These are phyloP conservation scores for Allium fistulosum DNA, from an alignment of 106 monocot genomes.

Conservation along the genomic window DNA sequence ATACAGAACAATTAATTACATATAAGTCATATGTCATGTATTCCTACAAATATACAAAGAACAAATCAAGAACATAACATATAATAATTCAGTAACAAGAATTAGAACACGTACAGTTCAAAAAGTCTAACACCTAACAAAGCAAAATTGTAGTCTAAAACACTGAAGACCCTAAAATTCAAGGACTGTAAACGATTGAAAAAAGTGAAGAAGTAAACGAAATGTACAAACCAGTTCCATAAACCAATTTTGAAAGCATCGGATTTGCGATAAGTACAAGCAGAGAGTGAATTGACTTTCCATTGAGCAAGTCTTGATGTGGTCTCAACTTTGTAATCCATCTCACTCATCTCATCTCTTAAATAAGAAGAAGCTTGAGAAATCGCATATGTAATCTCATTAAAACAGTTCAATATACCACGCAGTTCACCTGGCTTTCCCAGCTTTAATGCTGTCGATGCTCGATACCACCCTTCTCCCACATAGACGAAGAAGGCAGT, in stretches of 20 bases:
- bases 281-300: conserved; percentile 60
- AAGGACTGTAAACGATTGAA: not conserved
- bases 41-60: not conserved
- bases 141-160: too few relatives aligned
- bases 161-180: not conserved
- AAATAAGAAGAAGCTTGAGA: conserved; percentile 17
- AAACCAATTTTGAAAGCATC: conserved; percentile 82
- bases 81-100: not conserved
- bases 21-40: not conserved
- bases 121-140: not conserved
- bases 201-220: not conserved
- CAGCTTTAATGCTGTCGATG: conserved; percentile 34
- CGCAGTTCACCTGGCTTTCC: conserved; percentile 61
- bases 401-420: conserved; percentile 66
- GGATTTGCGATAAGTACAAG: conserved; percentile 72
- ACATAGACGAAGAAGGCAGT: not conserved
- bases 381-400: conserved; percentile 71
- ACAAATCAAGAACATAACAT: not conserved
- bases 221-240: conserved; percentile 61
- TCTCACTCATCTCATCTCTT: conserved; percentile 49
- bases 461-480: conserved; percentile 7
- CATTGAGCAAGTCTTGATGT: conserved; percentile 79
- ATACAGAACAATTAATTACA: not conserved
- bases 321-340: conserved; percentile 71
- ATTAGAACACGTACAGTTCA: not conserved